Evolutionary conservation across 169 alveolate species (phyloP).

Genomic region (Plasmodium blacklocki): DNA sequence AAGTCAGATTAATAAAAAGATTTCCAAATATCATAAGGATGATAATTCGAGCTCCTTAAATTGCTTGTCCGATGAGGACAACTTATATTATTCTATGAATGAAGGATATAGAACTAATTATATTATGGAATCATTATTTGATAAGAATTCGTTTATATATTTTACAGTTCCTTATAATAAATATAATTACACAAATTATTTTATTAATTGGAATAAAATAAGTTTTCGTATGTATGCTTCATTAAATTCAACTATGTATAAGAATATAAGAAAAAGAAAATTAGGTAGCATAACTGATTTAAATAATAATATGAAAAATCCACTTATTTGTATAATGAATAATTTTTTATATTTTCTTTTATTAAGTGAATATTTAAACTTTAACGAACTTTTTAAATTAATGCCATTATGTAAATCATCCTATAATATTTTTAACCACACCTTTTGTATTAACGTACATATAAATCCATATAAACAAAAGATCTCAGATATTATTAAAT

Average conservation of each 20-base stretch:
- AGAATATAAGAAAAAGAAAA: conserved; percentile 21
- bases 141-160: conserved; percentile 64
- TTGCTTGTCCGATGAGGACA: conserved; percentile 27
- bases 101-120: conserved; percentile 75
- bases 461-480: conserved; percentile 68
- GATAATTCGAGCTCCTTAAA: conserved; percentile 36
- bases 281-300: background rate
- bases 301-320: conserved; percentile 43
- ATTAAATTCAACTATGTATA: conserved; percentile 16
- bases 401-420: conserved; percentile 66
- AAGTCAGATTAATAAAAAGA: background rate
- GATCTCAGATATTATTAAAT: conserved; percentile 44
- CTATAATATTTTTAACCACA: conserved; percentile 29
- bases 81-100: conserved; percentile 33
- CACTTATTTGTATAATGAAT: conserved; percentile 46
- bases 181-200: conserved; percentile 70
- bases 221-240: conserved; percentile 74
- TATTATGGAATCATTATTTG: conserved; percentile 72
- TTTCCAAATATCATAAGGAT: background rate
- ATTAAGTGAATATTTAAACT: conserved; percentile 58
- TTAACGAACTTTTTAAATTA: conserved; percentile 50
- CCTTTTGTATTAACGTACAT: conserved; percentile 52
- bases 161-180: conserved; percentile 69
- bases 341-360: conserved; percentile 59
- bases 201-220: conserved; percentile 66